Evolutionary conservation across 176 grass and related monocot species (phyloP).

Genomic region (Tuctoria greenei): DNA sequence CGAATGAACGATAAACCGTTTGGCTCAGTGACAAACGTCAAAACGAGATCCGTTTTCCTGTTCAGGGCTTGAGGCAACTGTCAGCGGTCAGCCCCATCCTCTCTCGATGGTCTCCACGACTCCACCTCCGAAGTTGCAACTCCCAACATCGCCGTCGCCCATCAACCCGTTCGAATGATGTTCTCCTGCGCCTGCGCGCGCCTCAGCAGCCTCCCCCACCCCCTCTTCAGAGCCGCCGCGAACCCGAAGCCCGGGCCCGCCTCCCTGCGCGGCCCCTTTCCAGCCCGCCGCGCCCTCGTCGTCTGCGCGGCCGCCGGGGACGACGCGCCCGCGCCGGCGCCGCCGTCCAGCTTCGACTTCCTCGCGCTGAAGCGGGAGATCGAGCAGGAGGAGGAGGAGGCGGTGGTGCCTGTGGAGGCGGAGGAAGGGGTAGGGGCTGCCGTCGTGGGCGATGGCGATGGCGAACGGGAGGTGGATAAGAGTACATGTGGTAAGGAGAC

Average conservation of each 20-base stretch:
- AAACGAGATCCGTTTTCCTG: neutral
- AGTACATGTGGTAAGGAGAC: neutral
- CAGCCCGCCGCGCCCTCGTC: constrained; percentile 12
- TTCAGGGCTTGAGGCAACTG: too few species aligned
- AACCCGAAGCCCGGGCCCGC: constrained; percentile 5
- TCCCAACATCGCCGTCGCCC: neutral
- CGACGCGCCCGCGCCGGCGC: constrained; percentile 31
- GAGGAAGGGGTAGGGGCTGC: constrained; percentile 14
- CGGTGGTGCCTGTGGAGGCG: neutral
- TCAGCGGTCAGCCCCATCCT: neutral
- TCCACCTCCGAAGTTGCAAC: neutral
- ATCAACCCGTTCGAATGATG: constrained; percentile 34
- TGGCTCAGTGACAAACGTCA: neutral
- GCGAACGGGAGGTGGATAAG: constrained; percentile 26
- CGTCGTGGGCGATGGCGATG: constrained; percentile 29
- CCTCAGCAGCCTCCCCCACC: constrained; percentile 1
- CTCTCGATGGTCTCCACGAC: neutral
- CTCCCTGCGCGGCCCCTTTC: neutral
- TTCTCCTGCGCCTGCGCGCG: constrained; percentile 47
- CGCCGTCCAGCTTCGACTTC: constrained; percentile 75
- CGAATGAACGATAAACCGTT: neutral
- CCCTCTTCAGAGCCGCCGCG: constrained; percentile 26
- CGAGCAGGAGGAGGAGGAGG: constrained; percentile 51
- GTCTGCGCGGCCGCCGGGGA: constrained; percentile 33
- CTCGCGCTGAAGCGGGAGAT: constrained; percentile 79